Evolutionary conservation across 2,329 filamentous ascomycete species (phyloP).

Genomic region (Colletotrichum sp.): DNA sequence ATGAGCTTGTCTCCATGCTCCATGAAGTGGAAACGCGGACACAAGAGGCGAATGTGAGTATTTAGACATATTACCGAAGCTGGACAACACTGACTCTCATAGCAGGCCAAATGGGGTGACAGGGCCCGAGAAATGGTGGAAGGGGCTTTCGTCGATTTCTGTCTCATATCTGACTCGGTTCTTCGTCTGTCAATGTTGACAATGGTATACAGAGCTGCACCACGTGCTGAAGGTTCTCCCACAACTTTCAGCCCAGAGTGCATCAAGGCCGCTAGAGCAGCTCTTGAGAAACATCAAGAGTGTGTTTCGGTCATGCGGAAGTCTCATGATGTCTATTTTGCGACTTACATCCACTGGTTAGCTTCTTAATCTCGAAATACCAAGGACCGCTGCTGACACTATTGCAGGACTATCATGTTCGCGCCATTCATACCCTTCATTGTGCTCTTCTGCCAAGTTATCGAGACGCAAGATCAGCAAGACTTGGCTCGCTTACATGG

Average conservation of each 20-base stretch:
- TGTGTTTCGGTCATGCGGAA: slow-evolving; percentile 42
- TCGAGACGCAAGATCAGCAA: slow-evolving; percentile 47
- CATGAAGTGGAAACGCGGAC: slow-evolving; percentile 34
- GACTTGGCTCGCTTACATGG: slow-evolving; percentile 52
- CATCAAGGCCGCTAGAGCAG: slow-evolving; percentile 44
- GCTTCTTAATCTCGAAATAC: not conserved
- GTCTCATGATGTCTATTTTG: slow-evolving; percentile 39
- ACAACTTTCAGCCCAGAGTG: slow-evolving; percentile 47
- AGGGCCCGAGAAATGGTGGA: not conserved
- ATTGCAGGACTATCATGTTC: slow-evolving; percentile 48
- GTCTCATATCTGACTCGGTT: slow-evolving; percentile 45
- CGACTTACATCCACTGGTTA: slow-evolving; percentile 48
- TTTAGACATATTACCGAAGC: not conserved
- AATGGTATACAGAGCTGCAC: slow-evolving; percentile 48
- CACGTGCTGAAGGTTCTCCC: slow-evolving; percentile 27
- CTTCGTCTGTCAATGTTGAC: slow-evolving; percentile 45
- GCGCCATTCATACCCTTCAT: slow-evolving; percentile 62
- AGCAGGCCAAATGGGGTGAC: not conserved
- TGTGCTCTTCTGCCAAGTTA: slow-evolving; percentile 56
- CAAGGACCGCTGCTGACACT: not conserved
- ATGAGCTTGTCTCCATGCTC: slow-evolving; percentile 33
- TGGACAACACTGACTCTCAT: not conserved
- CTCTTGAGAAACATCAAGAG: slow-evolving; percentile 45
- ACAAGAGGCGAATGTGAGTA: slow-evolving; percentile 17
- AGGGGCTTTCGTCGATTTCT: slow-evolving; percentile 36